These are phyloP conservation scores for Fusarium sp. DNA, from an alignment of 2,329 filamentous ascomycete genomes.

Conservation along the genomic window DNA sequence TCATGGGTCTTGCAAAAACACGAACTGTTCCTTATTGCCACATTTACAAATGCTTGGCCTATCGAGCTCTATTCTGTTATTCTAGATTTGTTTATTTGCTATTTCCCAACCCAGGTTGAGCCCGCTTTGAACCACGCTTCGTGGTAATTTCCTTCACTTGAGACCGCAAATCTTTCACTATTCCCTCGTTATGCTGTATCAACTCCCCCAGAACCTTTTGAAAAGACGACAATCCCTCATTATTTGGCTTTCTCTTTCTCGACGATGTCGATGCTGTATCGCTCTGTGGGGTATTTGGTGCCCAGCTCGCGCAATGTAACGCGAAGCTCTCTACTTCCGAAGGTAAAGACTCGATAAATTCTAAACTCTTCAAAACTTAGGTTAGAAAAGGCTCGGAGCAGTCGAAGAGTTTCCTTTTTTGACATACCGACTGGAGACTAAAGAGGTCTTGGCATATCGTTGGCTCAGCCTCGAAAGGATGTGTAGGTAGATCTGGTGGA, in stretches of 20 bases:
- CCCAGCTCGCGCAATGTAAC: background rate
- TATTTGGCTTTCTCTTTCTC: background rate
- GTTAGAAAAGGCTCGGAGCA: background rate
- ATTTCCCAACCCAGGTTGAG: no score
- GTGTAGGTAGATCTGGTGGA: background rate
- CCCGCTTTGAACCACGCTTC: background rate
- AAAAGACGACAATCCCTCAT: background rate
- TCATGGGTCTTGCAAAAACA: rapidly evolving
- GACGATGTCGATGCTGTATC: background rate
- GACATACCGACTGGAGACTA: background rate
- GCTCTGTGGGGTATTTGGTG: background rate
- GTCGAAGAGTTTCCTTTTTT: rapidly evolving
- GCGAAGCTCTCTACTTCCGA: background rate
- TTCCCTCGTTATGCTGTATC: background rate
- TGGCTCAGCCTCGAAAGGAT: background rate
- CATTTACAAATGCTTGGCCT: background rate
- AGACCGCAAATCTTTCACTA: background rate
- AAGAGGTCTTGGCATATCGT: background rate
- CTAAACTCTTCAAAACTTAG: background rate
- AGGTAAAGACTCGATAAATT: background rate
- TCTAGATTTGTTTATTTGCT: background rate
- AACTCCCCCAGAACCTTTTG: background rate
- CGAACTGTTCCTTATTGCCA: rapidly evolving
- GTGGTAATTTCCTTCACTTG: rapidly evolving
- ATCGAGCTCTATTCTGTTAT: background rate